Percentiles rank a stretch among this genome's conserved stretches.
phyloP scores from a whole-genome alignment of 2,329 filamentous ascomycete genomes.

The Neospermospora avenae region DNA sequence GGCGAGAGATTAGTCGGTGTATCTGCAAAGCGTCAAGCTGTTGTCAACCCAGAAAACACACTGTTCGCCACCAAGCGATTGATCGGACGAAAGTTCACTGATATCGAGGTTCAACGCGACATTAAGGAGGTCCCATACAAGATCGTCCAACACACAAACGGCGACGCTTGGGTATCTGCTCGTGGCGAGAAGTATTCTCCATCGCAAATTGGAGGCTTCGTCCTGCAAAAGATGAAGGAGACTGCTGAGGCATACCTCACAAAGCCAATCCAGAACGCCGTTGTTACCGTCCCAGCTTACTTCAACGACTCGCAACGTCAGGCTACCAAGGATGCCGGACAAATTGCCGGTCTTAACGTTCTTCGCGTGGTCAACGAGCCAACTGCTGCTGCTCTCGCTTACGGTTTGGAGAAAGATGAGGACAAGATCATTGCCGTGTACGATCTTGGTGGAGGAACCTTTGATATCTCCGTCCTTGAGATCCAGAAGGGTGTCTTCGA shows the following conservation, averaged over 20 bases:
- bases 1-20: slow-evolving; percentile 96
- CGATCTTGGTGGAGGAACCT: slow-evolving; percentile 97
- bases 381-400: slow-evolving; percentile 91
- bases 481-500: slow-evolving; percentile 98
- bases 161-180: slow-evolving; percentile 93
- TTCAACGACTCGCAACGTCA: slow-evolving; percentile 99
- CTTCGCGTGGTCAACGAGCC: slow-evolving; percentile 98
- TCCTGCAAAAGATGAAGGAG: slow-evolving; percentile 99
- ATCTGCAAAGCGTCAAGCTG: slow-evolving; percentile 94
- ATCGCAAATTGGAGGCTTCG: slow-evolving; percentile 95
- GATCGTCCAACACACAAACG: slow-evolving; percentile 95
- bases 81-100: slow-evolving; percentile 95
- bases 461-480: slow-evolving; percentile 97
- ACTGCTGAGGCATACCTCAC: slow-evolving; percentile 90
- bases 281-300: slow-evolving; percentile 95
- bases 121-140: slow-evolving; percentile 98
- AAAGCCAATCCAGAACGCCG: slow-evolving; percentile 90
- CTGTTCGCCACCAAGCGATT: slow-evolving; percentile 98
- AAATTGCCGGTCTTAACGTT: slow-evolving; percentile 93
- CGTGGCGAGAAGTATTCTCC: slow-evolving; percentile 95
- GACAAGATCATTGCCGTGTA: slow-evolving; percentile 92
- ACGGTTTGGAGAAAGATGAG: slow-evolving; percentile 91
- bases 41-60: slow-evolving; percentile 98
- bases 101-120: slow-evolving; percentile 90
- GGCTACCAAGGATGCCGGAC: slow-evolving; percentile 96